Evolutionary conservation across 2,329 filamentous ascomycete genomes (phyloP).

Genomic region (Beauveria sp.): DNA sequence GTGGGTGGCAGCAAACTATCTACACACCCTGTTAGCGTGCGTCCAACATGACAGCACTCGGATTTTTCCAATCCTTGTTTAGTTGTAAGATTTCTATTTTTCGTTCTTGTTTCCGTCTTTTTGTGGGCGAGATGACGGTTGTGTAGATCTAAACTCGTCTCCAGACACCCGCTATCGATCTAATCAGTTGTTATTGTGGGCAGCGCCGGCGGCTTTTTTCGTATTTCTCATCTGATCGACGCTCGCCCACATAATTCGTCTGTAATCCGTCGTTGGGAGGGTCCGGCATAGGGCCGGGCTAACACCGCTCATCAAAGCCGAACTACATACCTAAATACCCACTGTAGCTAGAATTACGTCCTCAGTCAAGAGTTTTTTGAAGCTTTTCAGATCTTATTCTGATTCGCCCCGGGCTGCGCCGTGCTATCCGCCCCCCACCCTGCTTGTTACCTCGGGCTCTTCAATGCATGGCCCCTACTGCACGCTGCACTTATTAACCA

Average conservation of each 20-base stretch:
- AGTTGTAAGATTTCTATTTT: not conserved
- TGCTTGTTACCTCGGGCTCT: not conserved
- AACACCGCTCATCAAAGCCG: not conserved
- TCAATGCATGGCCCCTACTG: not conserved
- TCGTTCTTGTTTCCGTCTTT: not conserved
- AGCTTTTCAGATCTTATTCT: not conserved
- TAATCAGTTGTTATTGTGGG: not conserved
- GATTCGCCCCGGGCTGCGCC: not conserved
- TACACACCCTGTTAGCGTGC: not conserved
- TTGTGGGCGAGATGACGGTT: not conserved
- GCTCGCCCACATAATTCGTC: not conserved
- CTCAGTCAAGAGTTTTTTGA: not conserved
- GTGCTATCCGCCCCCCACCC: not conserved
- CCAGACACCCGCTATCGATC: not conserved
- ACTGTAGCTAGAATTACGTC: not conserved
- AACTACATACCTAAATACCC: too few relatives aligned
- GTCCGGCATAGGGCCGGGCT: not conserved
- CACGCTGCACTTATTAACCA: not conserved
- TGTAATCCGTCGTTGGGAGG: not conserved
- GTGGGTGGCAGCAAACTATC: not conserved
- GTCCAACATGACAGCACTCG: not conserved
- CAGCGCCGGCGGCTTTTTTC: not conserved
- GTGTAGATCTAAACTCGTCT: not conserved
- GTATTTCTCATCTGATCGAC: not conserved
- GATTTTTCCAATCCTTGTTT: too few relatives aligned